These are phyloP conservation scores for Thymus quinquecostatus DNA, from an alignment of 257 asterid genomes.

Conservation along the genomic window DNA sequence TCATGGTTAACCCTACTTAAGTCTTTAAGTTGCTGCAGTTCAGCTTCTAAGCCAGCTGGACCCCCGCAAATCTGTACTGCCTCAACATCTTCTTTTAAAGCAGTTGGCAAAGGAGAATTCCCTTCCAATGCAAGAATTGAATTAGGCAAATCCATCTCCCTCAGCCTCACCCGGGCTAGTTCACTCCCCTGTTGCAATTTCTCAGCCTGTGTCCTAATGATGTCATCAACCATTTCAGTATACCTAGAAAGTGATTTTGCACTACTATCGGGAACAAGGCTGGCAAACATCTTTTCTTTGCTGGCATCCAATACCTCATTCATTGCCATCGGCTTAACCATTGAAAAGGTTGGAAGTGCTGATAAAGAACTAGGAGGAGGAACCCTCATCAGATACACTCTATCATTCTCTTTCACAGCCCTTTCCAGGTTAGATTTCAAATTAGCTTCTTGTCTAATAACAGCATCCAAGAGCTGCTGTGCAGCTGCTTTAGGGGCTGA, in stretches of 20 bases:
- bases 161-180: slow-evolving; percentile 89
- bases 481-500: slow-evolving; percentile 80
- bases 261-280: slow-evolving; percentile 89
- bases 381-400: slow-evolving; percentile 93
- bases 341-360: slow-evolving; percentile 82
- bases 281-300: slow-evolving; percentile 79
- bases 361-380: slow-evolving; percentile 80
- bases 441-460: slow-evolving; percentile 65
- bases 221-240: slow-evolving; percentile 89
- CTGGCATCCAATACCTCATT: slow-evolving; percentile 86
- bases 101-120: slow-evolving; percentile 54
- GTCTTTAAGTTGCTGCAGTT: slow-evolving; percentile 85
- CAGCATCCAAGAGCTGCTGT: slow-evolving; percentile 80
- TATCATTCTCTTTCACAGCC: slow-evolving; percentile 91
- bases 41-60: slow-evolving; percentile 86
- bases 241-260: slow-evolving; percentile 93
- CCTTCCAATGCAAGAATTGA: slow-evolving; percentile 91
- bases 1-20: slow-evolving; percentile 89
- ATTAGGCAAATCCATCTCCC: slow-evolving; percentile 94
- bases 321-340: slow-evolving; percentile 93
- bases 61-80: slow-evolving; percentile 97
- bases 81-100: slow-evolving; percentile 81
- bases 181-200: slow-evolving; percentile 97
- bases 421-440: slow-evolving; percentile 71
- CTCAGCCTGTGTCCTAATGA: slow-evolving; percentile 93